Evolutionary conservation across 805 yeast species (phyloP).

Genomic region (Candida yuanshanica): DNA sequence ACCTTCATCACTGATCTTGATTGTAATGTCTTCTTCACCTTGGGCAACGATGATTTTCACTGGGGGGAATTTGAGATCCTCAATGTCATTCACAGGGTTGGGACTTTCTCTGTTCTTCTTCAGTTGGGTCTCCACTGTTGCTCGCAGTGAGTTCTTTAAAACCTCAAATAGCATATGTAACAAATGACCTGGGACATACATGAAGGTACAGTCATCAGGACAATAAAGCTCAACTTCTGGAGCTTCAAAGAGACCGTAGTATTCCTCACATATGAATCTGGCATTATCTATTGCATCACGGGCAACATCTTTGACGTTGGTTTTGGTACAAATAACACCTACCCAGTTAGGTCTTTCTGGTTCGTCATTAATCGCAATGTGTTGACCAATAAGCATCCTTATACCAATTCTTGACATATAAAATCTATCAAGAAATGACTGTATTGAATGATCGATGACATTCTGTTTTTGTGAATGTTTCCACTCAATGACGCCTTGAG

Average conservation of each 20-base stretch:
- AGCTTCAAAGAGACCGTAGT: conserved; percentile 81
- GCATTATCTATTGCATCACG: conserved; percentile 89
- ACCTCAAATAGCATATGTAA: conserved; percentile 89
- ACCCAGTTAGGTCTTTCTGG: conserved; percentile 66
- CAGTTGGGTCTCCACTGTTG: conserved; percentile 79
- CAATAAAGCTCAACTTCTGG: conserved; percentile 79
- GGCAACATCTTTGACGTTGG: conserved; percentile 78
- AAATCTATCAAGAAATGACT: conserved; percentile 76
- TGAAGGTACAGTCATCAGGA: conserved; percentile 58
- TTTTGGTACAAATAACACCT: conserved; percentile 82
- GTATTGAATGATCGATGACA: conserved; percentile 66
- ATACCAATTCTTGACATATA: conserved; percentile 91
- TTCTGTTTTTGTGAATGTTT: conserved; percentile 44
- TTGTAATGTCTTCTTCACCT: conserved; percentile 86
- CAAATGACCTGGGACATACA: conserved; percentile 91
- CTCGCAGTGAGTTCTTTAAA: conserved; percentile 78
- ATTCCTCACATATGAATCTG: conserved; percentile 84
- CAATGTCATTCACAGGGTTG: conserved; percentile 30
- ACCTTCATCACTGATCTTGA: conserved; percentile 88
- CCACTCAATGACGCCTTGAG: conserved; percentile 92
- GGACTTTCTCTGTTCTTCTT: conserved; percentile 43
- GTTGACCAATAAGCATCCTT: conserved; percentile 92
- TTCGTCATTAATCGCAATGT: conserved; percentile 72
- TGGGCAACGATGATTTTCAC: conserved; percentile 82
- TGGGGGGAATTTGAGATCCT: conserved; percentile 73